Conservation (phyloP, 2,329 filamentous ascomycete genomes). For the Dothistroma septosporum region DNA sequence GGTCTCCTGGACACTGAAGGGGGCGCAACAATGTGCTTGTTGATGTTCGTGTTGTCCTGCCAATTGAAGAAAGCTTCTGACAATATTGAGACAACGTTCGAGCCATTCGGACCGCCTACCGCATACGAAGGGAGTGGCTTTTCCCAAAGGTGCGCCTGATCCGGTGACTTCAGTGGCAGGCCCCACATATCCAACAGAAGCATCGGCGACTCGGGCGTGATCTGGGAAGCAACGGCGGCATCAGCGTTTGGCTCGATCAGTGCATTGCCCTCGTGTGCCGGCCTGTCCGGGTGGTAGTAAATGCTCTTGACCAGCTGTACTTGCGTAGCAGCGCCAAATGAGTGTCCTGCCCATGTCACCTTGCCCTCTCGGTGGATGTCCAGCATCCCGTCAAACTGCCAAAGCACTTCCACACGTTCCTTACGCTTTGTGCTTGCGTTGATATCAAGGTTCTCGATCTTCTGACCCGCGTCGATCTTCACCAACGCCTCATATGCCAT, state of each 20-base stretch:
- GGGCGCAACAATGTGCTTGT: conserved; percentile 57
- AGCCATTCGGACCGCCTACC: conserved; percentile 48
- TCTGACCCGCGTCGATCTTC: conserved; percentile 57
- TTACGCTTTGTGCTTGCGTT: conserved; percentile 38
- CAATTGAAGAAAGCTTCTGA: conserved; percentile 77
- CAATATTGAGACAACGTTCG: conserved; percentile 64
- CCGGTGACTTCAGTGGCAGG: conserved; percentile 62
- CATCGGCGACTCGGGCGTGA: conserved; percentile 62
- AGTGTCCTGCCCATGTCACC: conserved; percentile 74
- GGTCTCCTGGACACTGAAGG: conserved; percentile 27
- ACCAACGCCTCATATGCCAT: conserved; percentile 65
- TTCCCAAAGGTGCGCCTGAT: conserved; percentile 62
- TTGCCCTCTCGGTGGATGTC: conserved; percentile 67
- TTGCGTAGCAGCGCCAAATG: conserved; percentile 71
- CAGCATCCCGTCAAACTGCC: conserved; percentile 58
- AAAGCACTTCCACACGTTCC: conserved; percentile 46
- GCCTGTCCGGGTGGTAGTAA: conserved; percentile 55
- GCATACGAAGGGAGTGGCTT: conserved; percentile 68
- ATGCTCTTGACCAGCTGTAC: conserved; percentile 76
- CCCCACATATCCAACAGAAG: conserved; percentile 79
- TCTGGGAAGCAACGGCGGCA: conserved; percentile 59
- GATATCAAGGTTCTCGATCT: conserved; percentile 44
- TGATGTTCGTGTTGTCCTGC: conserved; percentile 66
- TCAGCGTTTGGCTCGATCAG: conserved; percentile 57
- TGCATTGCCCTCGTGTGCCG: conserved; percentile 47